Conservation (phyloP, 2,329 filamentous ascomycete species). For the Xylariaceae sp. region DNA sequence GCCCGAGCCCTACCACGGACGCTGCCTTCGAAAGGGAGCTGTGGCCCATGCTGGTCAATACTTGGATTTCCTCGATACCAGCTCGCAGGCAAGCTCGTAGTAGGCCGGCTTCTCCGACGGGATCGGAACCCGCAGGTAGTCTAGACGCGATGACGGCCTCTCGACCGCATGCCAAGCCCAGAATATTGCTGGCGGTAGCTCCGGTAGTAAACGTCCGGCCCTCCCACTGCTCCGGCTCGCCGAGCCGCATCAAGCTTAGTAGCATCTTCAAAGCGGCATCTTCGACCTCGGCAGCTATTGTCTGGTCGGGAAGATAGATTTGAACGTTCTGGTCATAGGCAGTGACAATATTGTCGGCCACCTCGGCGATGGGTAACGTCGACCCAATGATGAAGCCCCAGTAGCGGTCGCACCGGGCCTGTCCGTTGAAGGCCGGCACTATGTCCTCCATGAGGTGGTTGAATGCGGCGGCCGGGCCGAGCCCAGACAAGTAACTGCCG, state of each 20-base stretch:
- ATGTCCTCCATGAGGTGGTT: conserved; percentile 43
- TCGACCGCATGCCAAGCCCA: conserved; percentile 62
- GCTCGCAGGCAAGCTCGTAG: conserved; percentile 59
- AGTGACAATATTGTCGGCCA: conserved; percentile 80
- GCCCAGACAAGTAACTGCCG: conserved; percentile 31
- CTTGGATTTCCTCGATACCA: conserved; percentile 62
- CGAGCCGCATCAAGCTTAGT: conserved; percentile 59
- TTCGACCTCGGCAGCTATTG: conserved; percentile 71
- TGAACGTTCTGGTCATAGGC: conserved; percentile 77
- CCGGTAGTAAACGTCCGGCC: conserved; percentile 53
- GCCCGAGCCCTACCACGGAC: conserved; percentile 72
- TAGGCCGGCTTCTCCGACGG: conserved; percentile 66
- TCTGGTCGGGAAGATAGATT: conserved; percentile 74
- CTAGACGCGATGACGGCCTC: conserved; percentile 54
- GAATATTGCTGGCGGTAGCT: conserved; percentile 72
- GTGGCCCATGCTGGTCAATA: conserved; percentile 77
- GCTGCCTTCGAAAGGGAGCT: conserved; percentile 82
- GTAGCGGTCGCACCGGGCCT: conserved; percentile 63
- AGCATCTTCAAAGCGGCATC: conserved; percentile 65
- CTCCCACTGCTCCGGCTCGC: conserved; percentile 54
- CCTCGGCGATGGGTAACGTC: conserved; percentile 68
- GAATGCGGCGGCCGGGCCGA: conserved; percentile 33
- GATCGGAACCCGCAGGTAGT: conserved; percentile 31
- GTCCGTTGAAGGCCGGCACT: conserved; percentile 59
- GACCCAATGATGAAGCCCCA: conserved; percentile 89